A percentile compares a stretch with the other conserved stretches of the same genome.
Evolutionary conservation across 2,329 filamentous ascomycete genomes (phyloP).

Genomic region (Penicillium sp.): DNA sequence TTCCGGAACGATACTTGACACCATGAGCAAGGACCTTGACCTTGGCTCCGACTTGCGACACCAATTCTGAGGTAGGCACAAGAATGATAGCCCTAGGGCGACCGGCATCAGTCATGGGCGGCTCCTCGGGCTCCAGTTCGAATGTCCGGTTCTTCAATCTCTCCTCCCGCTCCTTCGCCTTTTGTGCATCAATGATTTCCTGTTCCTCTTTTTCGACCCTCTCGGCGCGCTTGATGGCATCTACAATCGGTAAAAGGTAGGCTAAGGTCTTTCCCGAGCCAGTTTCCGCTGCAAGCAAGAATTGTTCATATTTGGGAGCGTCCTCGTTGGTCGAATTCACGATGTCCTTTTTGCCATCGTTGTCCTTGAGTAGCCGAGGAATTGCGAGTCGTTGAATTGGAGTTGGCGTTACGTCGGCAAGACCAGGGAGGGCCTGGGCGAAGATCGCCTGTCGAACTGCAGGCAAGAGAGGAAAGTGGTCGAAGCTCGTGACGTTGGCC

Average conservation of each 20-base stretch:
- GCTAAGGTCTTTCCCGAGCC: conserved; percentile 96
- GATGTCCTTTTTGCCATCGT: conserved; percentile 35
- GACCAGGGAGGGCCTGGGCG: conserved; percentile 69
- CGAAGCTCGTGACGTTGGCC: conserved; percentile 71
- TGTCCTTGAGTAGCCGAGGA: conserved; percentile 68
- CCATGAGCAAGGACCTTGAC: conserved; percentile 80
- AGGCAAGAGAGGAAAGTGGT: conserved; percentile 74
- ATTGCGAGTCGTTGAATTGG: conserved; percentile 88
- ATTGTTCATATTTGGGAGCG: conserved; percentile 58
- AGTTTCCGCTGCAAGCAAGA: conserved; percentile 89
- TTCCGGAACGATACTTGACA: conserved; percentile 80
- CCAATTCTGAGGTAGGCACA: conserved; percentile 88
- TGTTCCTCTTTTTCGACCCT: conserved; percentile 61
- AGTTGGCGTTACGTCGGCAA: conserved; percentile 76
- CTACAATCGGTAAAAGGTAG: conserved; percentile 79
- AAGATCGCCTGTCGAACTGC: conserved; percentile 67
- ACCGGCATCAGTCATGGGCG: conserved; percentile 67
- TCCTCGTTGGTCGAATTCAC: conserved; percentile 29
- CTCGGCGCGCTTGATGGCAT: conserved; percentile 79
- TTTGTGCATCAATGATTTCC: conserved; percentile 52
- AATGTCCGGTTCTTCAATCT: conserved; percentile 58
- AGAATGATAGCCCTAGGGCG: conserved; percentile 81
- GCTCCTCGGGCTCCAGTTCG: conserved; percentile 57
- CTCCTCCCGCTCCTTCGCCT: conserved; percentile 53
- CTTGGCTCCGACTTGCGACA: conserved; percentile 77